phyloP scores from a whole-genome alignment of 208 protist species.

The Strigomonas oncopelti region DNA sequence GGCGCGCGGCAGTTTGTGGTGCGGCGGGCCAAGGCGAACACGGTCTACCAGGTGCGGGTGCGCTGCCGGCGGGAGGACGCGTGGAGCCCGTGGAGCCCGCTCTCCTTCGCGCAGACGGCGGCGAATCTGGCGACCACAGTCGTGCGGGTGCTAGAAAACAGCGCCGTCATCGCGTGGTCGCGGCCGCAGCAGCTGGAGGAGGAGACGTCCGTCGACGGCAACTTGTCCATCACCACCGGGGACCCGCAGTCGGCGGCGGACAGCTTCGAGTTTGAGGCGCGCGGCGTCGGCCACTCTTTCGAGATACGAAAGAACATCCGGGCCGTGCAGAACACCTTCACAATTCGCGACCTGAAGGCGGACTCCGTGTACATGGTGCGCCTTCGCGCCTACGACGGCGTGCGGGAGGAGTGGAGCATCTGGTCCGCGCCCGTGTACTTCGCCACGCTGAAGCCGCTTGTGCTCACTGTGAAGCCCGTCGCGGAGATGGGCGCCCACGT shows the following conservation, averaged over 20 bases:
- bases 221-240: constrained; percentile 21
- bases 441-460: constrained; percentile 79
- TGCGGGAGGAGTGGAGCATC: constrained; percentile 49
- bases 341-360: constrained; percentile 67
- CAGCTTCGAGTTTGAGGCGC: constrained; percentile 81
- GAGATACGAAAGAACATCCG: constrained; percentile 79
- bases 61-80: constrained; percentile 77
- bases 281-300: constrained; percentile 55
- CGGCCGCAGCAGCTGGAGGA: constrained; percentile 49
- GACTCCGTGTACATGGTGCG: constrained; percentile 72
- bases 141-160: constrained; percentile 76
- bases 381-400: constrained; percentile 64
- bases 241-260: constrained; percentile 43
- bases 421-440: constrained; percentile 77
- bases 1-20: constrained; percentile 43
- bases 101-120: constrained; percentile 74
- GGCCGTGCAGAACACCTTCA: constrained; percentile 57
- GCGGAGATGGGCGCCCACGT: constrained; percentile 81
- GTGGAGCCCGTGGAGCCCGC: constrained; percentile 85
- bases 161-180: constrained; percentile 61
- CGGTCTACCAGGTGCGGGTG: constrained; percentile 75
- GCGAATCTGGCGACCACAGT: constrained; percentile 69
- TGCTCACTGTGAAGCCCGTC: constrained; percentile 33
- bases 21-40: constrained; percentile 58
- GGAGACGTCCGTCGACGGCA: background rate